Percentiles rank a stretch among this genome's conserved stretches.
These are phyloP conservation scores for Penicillium sp. DNA, from an alignment of 2,329 filamentous ascomycete species.

Conservation along the genomic window DNA sequence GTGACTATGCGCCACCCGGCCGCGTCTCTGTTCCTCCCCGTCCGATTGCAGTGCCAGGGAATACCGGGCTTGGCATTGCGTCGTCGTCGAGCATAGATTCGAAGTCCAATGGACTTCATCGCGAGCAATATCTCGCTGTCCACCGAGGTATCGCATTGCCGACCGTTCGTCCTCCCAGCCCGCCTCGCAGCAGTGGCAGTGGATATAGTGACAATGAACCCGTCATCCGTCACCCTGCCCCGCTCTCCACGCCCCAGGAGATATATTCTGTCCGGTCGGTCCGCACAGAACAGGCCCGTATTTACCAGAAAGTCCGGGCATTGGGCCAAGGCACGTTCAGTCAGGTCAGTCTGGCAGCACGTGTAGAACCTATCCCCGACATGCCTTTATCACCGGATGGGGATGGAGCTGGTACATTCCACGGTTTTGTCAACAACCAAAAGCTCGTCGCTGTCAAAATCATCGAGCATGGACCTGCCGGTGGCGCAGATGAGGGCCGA, in stretches of 20 bases:
- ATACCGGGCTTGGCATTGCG: constrained; percentile 49
- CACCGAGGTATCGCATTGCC: constrained; percentile 67
- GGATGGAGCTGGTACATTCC: constrained; percentile 13
- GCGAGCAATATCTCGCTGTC: constrained; percentile 77
- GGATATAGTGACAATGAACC: constrained; percentile 48
- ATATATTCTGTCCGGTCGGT: constrained; percentile 69
- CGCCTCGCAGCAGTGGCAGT: constrained; percentile 70
- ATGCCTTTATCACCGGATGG: constrained; percentile 15
- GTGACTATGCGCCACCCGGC: constrained; percentile 78
- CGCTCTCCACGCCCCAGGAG: constrained; percentile 44
- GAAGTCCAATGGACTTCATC: constrained; percentile 53
- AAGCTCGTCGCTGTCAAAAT: constrained; percentile 92
- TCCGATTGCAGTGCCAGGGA: constrained; percentile 69
- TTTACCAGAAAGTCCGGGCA: constrained; percentile 75
- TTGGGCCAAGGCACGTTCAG: constrained; percentile 95
- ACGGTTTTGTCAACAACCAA: constrained; percentile 56
- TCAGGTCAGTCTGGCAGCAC: constrained; percentile 86
- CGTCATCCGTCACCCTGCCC: constrained; percentile 23
- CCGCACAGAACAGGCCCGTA: constrained; percentile 65
- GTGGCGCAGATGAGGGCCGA: constrained; percentile 87
- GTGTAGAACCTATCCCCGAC: constrained; percentile 58
- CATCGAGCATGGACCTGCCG: constrained; percentile 89
- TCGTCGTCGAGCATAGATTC: constrained; percentile 46
- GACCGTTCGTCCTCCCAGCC: constrained; percentile 68
- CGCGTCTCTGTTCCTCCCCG: constrained; percentile 62